phyloP scores from a whole-genome alignment of 176 grass and related monocot genomes.

The Lolium rigidum region DNA sequence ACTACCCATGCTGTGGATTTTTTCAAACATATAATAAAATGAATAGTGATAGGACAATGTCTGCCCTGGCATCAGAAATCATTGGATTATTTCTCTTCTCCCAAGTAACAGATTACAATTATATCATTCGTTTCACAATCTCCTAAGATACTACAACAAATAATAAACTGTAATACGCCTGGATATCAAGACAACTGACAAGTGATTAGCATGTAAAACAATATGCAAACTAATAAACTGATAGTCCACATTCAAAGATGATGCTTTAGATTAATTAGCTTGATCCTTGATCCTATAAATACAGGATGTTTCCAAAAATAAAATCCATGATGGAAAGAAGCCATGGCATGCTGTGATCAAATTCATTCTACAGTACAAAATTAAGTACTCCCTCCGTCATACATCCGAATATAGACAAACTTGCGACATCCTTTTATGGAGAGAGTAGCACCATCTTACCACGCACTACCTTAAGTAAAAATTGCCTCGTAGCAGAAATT shows the following conservation, averaged over 20 bases:
- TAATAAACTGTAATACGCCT: not conserved
- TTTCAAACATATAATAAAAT: slow-evolving; percentile 12
- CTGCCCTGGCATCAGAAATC: slow-evolving; percentile 5
- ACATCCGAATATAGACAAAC: no score
- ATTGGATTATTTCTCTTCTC: not conserved
- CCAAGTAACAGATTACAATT: not conserved
- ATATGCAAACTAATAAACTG: not conserved
- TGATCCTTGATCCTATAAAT: not conserved
- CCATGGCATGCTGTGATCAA: slow-evolving; percentile 16
- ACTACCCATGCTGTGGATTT: not conserved
- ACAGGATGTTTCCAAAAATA: not conserved
- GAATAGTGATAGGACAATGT: not conserved
- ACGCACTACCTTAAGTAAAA: slow-evolving; percentile 30
- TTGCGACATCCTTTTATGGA: no score
- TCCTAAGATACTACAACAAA: not conserved
- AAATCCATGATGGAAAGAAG: not conserved
- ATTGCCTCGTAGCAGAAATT: not conserved
- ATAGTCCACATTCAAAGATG: slow-evolving; percentile 16
- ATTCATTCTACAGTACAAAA: not conserved
- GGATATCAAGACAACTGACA: slow-evolving; percentile 3
- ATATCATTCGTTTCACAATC: slow-evolving; percentile 8
- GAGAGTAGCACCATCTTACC: not conserved
- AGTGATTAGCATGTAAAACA: not conserved
- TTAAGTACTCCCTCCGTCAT: not conserved
- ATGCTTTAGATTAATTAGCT: not conserved